phyloP scores from a whole-genome alignment of 1,284 basidiomycete species.

The Psilocybe mexicana region DNA sequence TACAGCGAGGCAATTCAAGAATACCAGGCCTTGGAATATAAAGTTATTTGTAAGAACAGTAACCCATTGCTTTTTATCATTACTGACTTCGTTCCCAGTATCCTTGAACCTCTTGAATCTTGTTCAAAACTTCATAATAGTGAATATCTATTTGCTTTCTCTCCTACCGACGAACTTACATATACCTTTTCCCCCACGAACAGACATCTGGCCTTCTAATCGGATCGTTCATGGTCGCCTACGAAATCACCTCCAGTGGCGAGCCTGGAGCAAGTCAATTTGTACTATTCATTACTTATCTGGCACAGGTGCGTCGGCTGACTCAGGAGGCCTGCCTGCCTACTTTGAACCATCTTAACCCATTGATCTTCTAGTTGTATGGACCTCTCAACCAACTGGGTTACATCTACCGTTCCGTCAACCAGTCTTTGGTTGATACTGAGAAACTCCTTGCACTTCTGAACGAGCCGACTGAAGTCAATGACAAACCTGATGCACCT shows the following conservation, averaged over 20 bases:
- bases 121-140: slow-evolving; percentile 79
- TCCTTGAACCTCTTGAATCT: slow-evolving; percentile 75
- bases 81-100: slow-evolving; percentile 37
- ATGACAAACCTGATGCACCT: slow-evolving; percentile 75
- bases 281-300: slow-evolving; percentile 79
- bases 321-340: not conserved
- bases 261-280: slow-evolving; percentile 57
- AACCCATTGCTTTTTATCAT: not conserved
- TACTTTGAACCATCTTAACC: not conserved
- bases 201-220: slow-evolving; percentile 75
- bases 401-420: slow-evolving; percentile 71
- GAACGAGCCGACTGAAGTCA: slow-evolving; percentile 78
- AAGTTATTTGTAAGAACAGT: slow-evolving; percentile 62
- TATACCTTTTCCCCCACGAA: slow-evolving; percentile 7
- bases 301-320: slow-evolving; percentile 58
- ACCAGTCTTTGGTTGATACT: slow-evolving; percentile 77
- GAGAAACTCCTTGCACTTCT: slow-evolving; percentile 76
- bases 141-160: slow-evolving; percentile 32
- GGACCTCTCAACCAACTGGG: slow-evolving; percentile 74
- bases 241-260: slow-evolving; percentile 55
- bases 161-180: not conserved
- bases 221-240: slow-evolving; percentile 76
- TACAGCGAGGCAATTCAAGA: slow-evolving; percentile 74
- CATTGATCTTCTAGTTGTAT: slow-evolving; percentile 52
- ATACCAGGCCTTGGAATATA: slow-evolving; percentile 77